Conservation (phyloP, 2,329 filamentous ascomycete species). For the Hypoxylon rubiginosum region DNA sequence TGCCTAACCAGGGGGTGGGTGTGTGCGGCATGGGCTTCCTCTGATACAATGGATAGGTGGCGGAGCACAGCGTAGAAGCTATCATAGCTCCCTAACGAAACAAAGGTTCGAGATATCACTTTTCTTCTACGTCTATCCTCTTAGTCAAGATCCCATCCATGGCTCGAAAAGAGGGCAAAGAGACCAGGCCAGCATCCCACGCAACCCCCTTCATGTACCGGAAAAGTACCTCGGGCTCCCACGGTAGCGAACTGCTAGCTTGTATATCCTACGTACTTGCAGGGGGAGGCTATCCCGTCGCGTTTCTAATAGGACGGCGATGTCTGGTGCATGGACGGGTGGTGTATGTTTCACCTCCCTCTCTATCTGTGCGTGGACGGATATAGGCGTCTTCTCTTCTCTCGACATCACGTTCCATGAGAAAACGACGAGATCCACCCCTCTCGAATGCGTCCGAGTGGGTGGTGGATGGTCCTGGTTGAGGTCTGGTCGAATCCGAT, state of each 20-base stretch:
- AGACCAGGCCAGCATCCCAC: constrained; percentile 4
- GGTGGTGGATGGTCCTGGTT: not conserved
- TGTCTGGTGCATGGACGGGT: not conserved
- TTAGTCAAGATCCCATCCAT: constrained; percentile 17
- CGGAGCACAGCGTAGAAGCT: constrained; percentile 30
- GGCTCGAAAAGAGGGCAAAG: constrained; percentile 5
- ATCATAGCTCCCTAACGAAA: constrained; percentile 22
- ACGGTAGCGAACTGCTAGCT: not conserved
- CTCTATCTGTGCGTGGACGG: not conserved
- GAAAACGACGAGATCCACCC: constrained; percentile 13
- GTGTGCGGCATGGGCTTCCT: constrained; percentile 8
- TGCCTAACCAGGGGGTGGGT: constrained; percentile 1
- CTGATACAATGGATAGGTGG: constrained; percentile 32
- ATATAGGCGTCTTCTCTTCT: not conserved
- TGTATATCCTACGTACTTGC: constrained; percentile 31
- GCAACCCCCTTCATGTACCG: constrained; percentile 28
- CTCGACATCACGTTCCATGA: constrained; percentile 18
- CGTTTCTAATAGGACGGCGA: constrained; percentile 9
- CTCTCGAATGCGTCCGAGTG: not conserved
- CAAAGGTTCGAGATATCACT: constrained; percentile 16
- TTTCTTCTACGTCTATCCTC: constrained; percentile 9
- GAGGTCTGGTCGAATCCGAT: constrained; percentile 19
- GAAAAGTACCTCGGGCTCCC: constrained; percentile 19
- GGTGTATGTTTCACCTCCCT: constrained; percentile 18
- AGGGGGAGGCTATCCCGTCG: constrained; percentile 8